phyloP scores from a whole-genome alignment of 441 rosid species.

The Manihot esculenta region DNA sequence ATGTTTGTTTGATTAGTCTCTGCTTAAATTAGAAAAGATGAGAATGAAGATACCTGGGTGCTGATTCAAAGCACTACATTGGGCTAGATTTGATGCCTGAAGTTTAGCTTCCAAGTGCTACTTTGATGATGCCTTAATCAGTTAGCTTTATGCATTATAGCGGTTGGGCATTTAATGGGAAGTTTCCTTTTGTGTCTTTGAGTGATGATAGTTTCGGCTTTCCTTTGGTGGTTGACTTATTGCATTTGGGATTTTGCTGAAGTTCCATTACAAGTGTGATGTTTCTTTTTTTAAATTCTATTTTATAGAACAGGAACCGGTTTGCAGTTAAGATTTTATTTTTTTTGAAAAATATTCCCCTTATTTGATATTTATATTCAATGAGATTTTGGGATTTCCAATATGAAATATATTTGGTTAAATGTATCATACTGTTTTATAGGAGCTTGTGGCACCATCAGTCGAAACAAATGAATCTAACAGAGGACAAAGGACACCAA shows the following conservation, averaged over 20 bases:
- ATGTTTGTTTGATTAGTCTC: neutral
- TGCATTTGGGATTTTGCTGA: neutral
- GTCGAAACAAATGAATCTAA: slow-evolving; percentile 39
- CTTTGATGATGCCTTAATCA: neutral
- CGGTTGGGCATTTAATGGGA: neutral
- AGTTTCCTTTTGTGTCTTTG: slow-evolving; percentile 2
- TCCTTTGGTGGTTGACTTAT: neutral
- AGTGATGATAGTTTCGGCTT: neutral
- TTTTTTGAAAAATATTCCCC: neutral
- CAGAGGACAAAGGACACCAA: slow-evolving; percentile 33
- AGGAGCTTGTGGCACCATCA: slow-evolving; percentile 61
- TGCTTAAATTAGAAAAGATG: neutral
- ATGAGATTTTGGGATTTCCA: neutral
- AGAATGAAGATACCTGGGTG: neutral
- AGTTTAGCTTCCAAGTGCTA: neutral
- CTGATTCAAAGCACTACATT: neutral
- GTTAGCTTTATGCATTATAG: neutral
- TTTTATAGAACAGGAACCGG: neutral
- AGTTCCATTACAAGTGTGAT: neutral
- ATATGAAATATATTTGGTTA: neutral
- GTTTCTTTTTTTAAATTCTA: neutral
- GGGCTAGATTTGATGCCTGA: neutral
- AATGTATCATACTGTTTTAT: slow-evolving; percentile 28
- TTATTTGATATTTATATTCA: too few relatives aligned
- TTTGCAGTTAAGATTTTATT: neutral